Percentiles rank a stretch among this genome's conserved stretches.
Evolutionary conservation across 139 green algal species (phyloP).

Genomic region (Cymbomonas tetramitiformis): DNA sequence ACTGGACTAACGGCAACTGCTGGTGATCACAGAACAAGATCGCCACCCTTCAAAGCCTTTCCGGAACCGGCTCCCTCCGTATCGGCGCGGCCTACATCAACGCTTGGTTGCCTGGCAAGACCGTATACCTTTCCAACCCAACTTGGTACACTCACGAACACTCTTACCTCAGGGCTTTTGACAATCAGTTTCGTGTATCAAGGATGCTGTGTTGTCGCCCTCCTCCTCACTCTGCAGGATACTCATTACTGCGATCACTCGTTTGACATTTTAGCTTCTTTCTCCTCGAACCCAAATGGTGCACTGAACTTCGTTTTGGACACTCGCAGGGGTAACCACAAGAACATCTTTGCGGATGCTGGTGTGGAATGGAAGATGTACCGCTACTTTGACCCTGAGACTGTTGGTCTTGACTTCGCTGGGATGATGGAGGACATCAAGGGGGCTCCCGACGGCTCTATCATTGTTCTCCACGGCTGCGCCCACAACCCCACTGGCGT

Average conservation of each 20-base stretch:
- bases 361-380: slow-evolving; percentile 78
- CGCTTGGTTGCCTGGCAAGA: slow-evolving; percentile 55
- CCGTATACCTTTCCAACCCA: slow-evolving; percentile 65
- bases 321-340: slow-evolving; percentile 88
- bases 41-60: slow-evolving; percentile 71
- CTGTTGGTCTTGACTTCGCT: slow-evolving; percentile 83
- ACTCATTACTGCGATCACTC: too few relatives aligned
- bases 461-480: slow-evolving; percentile 90
- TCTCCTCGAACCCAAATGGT: too few relatives aligned
- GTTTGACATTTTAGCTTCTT: too few relatives aligned
- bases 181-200: too few relatives aligned
- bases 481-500: slow-evolving; percentile 96
- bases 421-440: slow-evolving; percentile 81
- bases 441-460: slow-evolving; percentile 62
- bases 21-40: too few relatives aligned
- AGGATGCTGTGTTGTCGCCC: too few relatives aligned
- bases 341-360: slow-evolving; percentile 83
- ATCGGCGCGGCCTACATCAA: slow-evolving; percentile 76
- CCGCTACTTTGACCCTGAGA: slow-evolving; percentile 86
- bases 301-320: slow-evolving; percentile 57
- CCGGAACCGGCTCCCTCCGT: slow-evolving; percentile 81
- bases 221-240: too few relatives aligned
- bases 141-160: too few relatives aligned
- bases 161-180: too few relatives aligned
- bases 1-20: too few relatives aligned